Evolutionary conservation across 352 stramenopile species (phyloP).

Genomic region (Pythium sukuiense): DNA sequence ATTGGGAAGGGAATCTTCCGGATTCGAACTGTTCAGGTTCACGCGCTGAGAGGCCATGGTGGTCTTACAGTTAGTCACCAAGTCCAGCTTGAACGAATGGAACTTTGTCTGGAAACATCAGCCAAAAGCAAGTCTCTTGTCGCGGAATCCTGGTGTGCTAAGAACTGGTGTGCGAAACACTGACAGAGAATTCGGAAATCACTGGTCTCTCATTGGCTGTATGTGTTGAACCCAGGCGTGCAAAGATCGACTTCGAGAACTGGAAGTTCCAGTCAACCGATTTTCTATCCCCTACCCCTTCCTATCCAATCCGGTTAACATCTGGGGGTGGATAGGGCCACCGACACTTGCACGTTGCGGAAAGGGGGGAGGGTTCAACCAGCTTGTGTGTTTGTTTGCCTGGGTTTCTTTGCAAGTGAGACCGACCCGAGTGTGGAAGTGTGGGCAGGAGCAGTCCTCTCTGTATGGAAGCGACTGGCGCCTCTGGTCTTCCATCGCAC

Average conservation of each 20-base stretch:
- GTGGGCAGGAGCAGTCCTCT: neutral
- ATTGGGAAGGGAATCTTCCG: neutral
- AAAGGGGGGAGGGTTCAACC: conserved; percentile 24
- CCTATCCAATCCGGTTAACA: conserved; percentile 25
- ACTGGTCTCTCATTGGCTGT: conserved; percentile 1
- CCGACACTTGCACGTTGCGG: neutral
- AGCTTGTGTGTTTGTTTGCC: conserved; percentile 9
- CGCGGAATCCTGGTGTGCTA: conserved; percentile 19
- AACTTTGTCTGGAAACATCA: too few species aligned
- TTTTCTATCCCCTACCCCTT: conserved; percentile 16
- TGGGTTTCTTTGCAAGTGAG: conserved; percentile 10
- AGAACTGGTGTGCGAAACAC: conserved; percentile 1
- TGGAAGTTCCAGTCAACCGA: too few species aligned
- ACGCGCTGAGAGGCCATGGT: too few species aligned
- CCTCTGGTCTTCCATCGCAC: conserved; percentile 27
- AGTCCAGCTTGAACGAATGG: too few species aligned
- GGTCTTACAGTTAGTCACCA: too few species aligned
- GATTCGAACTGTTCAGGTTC: too few species aligned
- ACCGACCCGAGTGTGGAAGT: neutral
- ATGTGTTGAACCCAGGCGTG: neutral
- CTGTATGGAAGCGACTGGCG: conserved; percentile 12
- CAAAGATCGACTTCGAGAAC: neutral
- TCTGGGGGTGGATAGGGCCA: conserved; percentile 18
- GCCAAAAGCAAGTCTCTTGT: too few species aligned
- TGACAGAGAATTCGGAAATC: neutral